Evolutionary conservation across 371 early-diverging fungal genomes (phyloP).

Genomic region (Haplosporangium sp.): DNA sequence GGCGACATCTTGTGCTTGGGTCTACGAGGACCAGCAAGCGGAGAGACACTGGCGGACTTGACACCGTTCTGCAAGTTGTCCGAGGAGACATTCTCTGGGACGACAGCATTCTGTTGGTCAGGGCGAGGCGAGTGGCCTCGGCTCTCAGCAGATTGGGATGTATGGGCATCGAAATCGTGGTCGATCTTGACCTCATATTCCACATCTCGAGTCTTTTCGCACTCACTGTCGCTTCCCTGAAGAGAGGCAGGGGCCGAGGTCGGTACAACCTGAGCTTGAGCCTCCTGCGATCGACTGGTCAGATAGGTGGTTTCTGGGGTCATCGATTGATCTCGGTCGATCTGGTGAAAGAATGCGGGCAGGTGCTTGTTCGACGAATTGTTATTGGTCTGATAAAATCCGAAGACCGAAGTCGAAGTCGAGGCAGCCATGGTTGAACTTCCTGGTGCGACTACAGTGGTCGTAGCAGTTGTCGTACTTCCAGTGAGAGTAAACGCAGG

Average conservation of each 20-base stretch:
- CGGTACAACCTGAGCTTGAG: neutral
- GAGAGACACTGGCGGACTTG: conserved; percentile 48
- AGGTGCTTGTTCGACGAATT: conserved; percentile 47
- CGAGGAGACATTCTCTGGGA: neutral
- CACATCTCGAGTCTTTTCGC: conserved; percentile 21
- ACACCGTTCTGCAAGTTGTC: conserved; percentile 5
- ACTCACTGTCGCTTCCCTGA: conserved; percentile 21
- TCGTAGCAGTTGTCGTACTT: conserved; percentile 1
- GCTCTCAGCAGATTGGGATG: conserved; percentile 21
- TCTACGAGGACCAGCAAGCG: conserved; percentile 35
- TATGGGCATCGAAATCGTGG: conserved; percentile 52
- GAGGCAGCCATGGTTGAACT: conserved; percentile 5
- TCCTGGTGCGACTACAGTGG: conserved; percentile 6
- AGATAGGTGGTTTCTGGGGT: conserved; percentile 48
- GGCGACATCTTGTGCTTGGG: conserved; percentile 76
- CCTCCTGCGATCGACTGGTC: conserved; percentile 18
- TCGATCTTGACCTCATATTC: conserved; percentile 54
- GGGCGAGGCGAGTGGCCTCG: conserved; percentile 46
- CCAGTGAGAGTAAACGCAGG: conserved; percentile 11
- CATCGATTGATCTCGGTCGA: conserved; percentile 47
- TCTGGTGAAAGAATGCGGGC: conserved; percentile 42
- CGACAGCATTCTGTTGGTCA: conserved; percentile 11
- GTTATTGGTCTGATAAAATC: conserved; percentile 26
- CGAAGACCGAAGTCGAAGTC: conserved; percentile 11
- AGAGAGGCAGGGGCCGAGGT: neutral